Evolutionary conservation across 106 monocot genomes (phyloP).

Genomic region (Dioscorea alata): DNA sequence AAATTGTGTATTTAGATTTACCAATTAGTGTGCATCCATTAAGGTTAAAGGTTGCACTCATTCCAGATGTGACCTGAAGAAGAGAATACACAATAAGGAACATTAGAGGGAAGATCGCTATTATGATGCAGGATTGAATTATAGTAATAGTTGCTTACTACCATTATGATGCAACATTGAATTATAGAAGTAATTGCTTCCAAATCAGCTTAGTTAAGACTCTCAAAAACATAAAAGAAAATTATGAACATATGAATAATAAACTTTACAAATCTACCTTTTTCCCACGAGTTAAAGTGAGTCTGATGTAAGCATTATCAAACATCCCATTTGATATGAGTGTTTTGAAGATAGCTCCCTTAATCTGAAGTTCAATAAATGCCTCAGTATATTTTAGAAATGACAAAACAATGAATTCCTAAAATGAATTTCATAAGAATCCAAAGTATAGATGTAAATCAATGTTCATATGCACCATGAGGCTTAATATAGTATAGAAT

Average conservation of each 20-base stretch:
- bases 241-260: not conserved
- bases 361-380: slow-evolving; percentile 46
- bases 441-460: too few species aligned
- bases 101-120: too few species aligned
- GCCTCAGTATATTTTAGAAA: too few species aligned
- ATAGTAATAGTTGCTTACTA: too few species aligned
- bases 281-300: slow-evolving; percentile 91
- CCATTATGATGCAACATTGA: too few species aligned
- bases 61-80: slow-evolving; percentile 92
- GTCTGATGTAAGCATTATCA: slow-evolving; percentile 90
- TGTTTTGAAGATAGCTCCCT: slow-evolving; percentile 86
- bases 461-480: not conserved
- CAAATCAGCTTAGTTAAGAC: not conserved
- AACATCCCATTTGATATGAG: slow-evolving; percentile 92
- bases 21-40: slow-evolving; percentile 98
- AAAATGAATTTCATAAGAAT: too few species aligned
- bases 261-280: slow-evolving; percentile 30
- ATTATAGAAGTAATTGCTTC: not conserved
- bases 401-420: too few species aligned
- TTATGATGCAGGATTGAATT: not conserved
- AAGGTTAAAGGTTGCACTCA: slow-evolving; percentile 95
- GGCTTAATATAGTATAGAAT: not conserved
- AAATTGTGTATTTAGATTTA: slow-evolving; percentile 17
- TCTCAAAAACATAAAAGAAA: not conserved
- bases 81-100: not conserved